Evolutionary conservation across 164 flowering plant species (phyloP), one percentile per base, ranked within the genome.

Genomic region (Aristolochia contorta): DNA sequence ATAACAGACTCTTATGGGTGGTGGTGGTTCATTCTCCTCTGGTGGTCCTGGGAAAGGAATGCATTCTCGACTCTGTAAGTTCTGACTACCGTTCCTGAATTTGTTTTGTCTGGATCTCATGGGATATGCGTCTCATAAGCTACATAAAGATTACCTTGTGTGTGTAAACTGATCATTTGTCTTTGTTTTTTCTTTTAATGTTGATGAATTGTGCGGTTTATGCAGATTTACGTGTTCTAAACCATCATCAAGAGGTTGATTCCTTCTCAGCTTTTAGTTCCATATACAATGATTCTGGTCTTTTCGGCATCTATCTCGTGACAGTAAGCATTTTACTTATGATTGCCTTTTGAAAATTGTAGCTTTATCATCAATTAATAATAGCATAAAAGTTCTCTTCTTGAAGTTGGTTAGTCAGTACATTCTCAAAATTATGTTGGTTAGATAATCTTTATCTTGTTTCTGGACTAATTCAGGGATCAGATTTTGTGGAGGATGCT

Each of bases 11-110:
- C 80, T 87, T 9, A 73, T 87, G 87, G 91, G 96, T 58, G 96
- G 96, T 43, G 96, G 96, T 49, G 91, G 91, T 56, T 87, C 96
- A 47, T 87, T 87, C 74, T 87, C 96, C 21, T 84, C 91, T 67
- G 96, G 96, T 27, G 96, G 96, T 60, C 96, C 96, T 64, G 91
- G 91, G 53, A 87, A 87, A 69, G 96, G 96, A 58, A 85, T 87
- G 96, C 73, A 80, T 64, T 85, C 96, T 60, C 75, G 91, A 47
- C 73, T 87, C 54, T 87, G 96, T 87, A 72, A 79, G 96, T 83
- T 65, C 7, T 51, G 12, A 51, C 33, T 21, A 20, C 13, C 4
- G 15, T 14, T 18, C 30, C 56, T 53, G 30, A 7, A 22, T 8
- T 23, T 23, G 3, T 4, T 53, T 53, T 21, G 20, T 22, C 32